A percentile compares a stretch with the other conserved stretches of the same genome.
Evolutionary conservation across 2,329 filamentous ascomycete species (phyloP).

Genomic region (Sordariomycetes sp.): DNA sequence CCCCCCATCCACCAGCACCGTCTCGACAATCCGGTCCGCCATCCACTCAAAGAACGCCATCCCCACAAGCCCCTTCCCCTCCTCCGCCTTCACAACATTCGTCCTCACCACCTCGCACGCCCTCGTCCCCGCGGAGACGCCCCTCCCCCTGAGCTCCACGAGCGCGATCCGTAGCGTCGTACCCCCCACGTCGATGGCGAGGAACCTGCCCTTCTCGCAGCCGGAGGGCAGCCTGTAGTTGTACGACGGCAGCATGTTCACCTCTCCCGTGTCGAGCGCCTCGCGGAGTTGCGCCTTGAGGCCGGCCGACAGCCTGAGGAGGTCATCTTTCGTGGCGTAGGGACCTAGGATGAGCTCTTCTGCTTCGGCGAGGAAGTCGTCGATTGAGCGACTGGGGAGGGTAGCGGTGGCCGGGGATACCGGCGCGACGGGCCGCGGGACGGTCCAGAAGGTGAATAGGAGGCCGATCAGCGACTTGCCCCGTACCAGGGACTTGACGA

Average conservation of each 20-base stretch:
- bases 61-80: constrained; percentile 42
- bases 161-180: constrained; percentile 54
- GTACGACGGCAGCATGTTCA: constrained; percentile 54
- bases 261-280: constrained; percentile 33
- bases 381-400: constrained; percentile 13
- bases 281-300: constrained; percentile 42
- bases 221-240: constrained; percentile 51
- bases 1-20: constrained; percentile 22
- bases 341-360: constrained; percentile 36
- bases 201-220: constrained; percentile 41
- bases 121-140: constrained; percentile 20
- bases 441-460: constrained; percentile 39
- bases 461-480: constrained; percentile 47
- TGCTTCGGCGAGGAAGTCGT: constrained; percentile 44
- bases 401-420: neutral
- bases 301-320: constrained; percentile 30
- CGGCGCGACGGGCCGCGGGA: constrained; percentile 9
- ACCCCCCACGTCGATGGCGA: constrained; percentile 56
- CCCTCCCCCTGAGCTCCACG: constrained; percentile 41
- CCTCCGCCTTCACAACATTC: constrained; percentile 41
- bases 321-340: constrained; percentile 24
- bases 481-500: constrained; percentile 42
- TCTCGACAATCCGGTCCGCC: constrained; percentile 44
- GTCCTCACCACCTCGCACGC: constrained; percentile 33
- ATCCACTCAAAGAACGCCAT: constrained; percentile 57